These are phyloP conservation scores for Leccinellum albellum DNA, from an alignment of 768 basidiomycete genomes.

Conservation along the genomic window DNA sequence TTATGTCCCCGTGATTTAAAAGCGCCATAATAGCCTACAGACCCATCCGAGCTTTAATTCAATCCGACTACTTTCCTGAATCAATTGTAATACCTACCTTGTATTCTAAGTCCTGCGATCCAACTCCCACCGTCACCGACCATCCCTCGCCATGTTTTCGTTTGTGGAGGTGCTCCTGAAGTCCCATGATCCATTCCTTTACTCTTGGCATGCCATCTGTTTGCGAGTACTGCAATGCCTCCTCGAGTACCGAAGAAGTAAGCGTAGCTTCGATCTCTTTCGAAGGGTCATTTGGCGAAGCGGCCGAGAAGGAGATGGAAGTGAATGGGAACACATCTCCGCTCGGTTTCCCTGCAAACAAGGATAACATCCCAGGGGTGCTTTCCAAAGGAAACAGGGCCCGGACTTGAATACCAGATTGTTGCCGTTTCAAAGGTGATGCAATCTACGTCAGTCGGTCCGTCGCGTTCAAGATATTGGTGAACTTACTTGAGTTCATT, in stretches of 20 bases:
- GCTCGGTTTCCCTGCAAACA: not conserved
- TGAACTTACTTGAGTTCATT: constrained; percentile 51
- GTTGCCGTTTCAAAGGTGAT: not conserved
- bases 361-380: not conserved
- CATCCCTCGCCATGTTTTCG: constrained; percentile 58
- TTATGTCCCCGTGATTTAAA: constrained; percentile 67
- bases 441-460: not conserved
- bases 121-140: constrained; percentile 65
- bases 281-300: constrained; percentile 13
- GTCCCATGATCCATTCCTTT: constrained; percentile 55
- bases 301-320: not conserved
- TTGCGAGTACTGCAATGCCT: constrained; percentile 66
- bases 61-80: not conserved
- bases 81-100: constrained; percentile 42
- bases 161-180: constrained; percentile 66
- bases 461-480: not conserved
- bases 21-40: constrained; percentile 60
- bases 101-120: constrained; percentile 79
- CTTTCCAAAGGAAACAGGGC: not conserved
- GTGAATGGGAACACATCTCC: constrained; percentile 12
- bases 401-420: not conserved
- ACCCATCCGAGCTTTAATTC: not conserved
- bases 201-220: constrained; percentile 65
- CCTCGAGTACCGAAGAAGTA: constrained; percentile 37
- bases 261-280: constrained; percentile 47